Base-by-base conservation (phyloP, 306 rosid genomes). In the Carpinus viminea region DNA sequence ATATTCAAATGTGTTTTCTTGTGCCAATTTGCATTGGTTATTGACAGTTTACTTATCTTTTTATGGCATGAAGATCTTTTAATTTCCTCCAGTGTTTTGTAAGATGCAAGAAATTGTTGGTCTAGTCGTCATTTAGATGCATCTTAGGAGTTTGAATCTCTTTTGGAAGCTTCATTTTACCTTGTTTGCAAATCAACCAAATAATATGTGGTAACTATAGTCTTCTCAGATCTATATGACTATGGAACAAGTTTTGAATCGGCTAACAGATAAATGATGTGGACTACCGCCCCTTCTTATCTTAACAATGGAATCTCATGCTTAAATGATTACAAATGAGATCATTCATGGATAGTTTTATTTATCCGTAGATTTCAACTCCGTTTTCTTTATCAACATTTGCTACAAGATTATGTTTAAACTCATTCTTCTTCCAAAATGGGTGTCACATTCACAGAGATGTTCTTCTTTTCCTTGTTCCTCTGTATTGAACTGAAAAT, bases 91-190 rank as follows among this genome's bases (percentile, higher is more conserved):
- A 5, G 46, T 34, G 16, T 31, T 15, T 20, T 20, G 62, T 62
- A 46, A 7, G 46, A 31, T 31, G 45, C 61, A 64, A 20, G 60
- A 64, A 50, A 50, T 31, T 36, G 18, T 34, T 48, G 13, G 47
- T 62, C 38, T 18, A 48, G 53, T 34, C 34, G 8, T 73, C 20
- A 56, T 51, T 6, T 41, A 41, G 45, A 38, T 41, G 45, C 45
- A 41, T 41, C 45, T 41, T 41, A 41, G 6, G 57, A 68, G 28
- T 3, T 47, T 26, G 47, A 55, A 13, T 65, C 31, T 64, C 17
- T 74, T 54, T 18, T 66, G 60, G 51, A 65, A 12, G 21, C 50
- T 66, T 74, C 70, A 41, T 64, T 54, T 54, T 80, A 47, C 72
- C 56, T 57, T 75, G 16, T 16, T 38, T 24, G 48, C 34, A 36